Evolutionary conservation across 2,329 filamentous ascomycete genomes (phyloP).

Genomic region (Cladobotryum protrusum): DNA sequence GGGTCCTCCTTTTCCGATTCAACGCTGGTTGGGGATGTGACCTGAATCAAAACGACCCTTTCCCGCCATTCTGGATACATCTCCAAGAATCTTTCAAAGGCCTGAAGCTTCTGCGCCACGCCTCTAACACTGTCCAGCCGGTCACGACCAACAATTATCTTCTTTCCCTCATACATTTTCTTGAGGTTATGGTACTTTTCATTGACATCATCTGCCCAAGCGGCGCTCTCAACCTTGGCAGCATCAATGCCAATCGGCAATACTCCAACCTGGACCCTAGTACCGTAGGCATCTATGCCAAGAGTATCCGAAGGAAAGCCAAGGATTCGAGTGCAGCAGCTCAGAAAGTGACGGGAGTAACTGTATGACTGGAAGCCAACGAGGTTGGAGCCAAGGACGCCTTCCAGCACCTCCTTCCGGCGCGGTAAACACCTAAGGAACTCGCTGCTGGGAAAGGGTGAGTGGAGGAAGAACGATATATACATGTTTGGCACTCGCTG

Average conservation of each 20-base stretch:
- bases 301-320: conserved; percentile 82
- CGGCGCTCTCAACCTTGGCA: conserved; percentile 66
- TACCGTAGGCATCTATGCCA: conserved; percentile 83
- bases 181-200: conserved; percentile 68
- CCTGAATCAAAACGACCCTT: conserved; percentile 88
- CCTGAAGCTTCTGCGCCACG: conserved; percentile 92
- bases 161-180: conserved; percentile 78
- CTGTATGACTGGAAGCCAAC: conserved; percentile 94
- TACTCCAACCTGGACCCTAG: conserved; percentile 83
- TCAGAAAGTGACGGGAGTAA: conserved; percentile 90
- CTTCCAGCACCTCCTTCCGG: conserved; percentile 84
- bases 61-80: conserved; percentile 87
- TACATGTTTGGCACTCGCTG: conserved; percentile 84
- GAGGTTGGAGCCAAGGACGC: conserved; percentile 84
- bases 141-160: conserved; percentile 91
- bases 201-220: conserved; percentile 64
- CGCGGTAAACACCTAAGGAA: conserved; percentile 84
- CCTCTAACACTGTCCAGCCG: conserved; percentile 89
- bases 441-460: conserved; percentile 93
- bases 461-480: conserved; percentile 90
- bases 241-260: conserved; percentile 94
- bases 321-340: conserved; percentile 84
- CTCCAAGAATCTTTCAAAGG: conserved; percentile 87
- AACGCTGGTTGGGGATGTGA: conserved; percentile 79
- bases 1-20: conserved; percentile 71